phyloP scores from a whole-genome alignment of 192 early-diverging fungal species.

The Coemansia sp. region DNA sequence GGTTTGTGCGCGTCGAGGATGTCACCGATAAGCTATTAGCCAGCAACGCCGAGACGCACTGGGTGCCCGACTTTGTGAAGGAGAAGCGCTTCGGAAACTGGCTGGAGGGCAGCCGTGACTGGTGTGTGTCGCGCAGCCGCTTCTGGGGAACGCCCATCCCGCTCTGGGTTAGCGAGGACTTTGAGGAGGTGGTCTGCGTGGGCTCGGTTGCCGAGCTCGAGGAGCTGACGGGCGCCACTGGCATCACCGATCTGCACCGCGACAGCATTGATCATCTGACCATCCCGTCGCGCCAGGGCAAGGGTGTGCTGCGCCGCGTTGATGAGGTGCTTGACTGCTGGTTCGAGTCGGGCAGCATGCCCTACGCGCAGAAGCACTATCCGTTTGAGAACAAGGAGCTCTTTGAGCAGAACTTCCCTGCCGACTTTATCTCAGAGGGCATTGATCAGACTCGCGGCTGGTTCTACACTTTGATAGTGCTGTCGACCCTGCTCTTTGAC shows the following conservation, averaged over 20 bases:
- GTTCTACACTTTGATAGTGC: constrained; percentile 98
- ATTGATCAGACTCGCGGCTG: constrained; percentile 99
- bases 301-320: constrained; percentile 78
- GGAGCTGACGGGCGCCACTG: constrained; percentile 78
- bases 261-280: constrained; percentile 96
- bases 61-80: constrained; percentile 96
- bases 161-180: constrained; percentile 94
- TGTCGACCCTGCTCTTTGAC: constrained; percentile 95
- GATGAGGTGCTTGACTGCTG: constrained; percentile 99
- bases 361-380: constrained; percentile 98
- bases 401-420: constrained; percentile 88
- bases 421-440: constrained; percentile 99
- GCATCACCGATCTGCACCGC: constrained; percentile 92
- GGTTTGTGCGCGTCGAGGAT: constrained; percentile 92
- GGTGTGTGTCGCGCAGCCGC: constrained; percentile 96
- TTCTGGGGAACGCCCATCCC: constrained; percentile 99
- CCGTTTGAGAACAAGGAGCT: constrained; percentile 96
- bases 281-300: constrained; percentile 89
- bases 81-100: constrained; percentile 98
- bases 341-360: constrained; percentile 99
- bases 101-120: constrained; percentile 93
- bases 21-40: constrained; percentile 80
- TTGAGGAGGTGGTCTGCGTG: constrained; percentile 80
- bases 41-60: constrained; percentile 85
- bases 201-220: constrained; percentile 90